phyloP scores from a whole-genome alignment of 371 early-diverging fungal genomes.

The Phascolomyces articulosus region DNA sequence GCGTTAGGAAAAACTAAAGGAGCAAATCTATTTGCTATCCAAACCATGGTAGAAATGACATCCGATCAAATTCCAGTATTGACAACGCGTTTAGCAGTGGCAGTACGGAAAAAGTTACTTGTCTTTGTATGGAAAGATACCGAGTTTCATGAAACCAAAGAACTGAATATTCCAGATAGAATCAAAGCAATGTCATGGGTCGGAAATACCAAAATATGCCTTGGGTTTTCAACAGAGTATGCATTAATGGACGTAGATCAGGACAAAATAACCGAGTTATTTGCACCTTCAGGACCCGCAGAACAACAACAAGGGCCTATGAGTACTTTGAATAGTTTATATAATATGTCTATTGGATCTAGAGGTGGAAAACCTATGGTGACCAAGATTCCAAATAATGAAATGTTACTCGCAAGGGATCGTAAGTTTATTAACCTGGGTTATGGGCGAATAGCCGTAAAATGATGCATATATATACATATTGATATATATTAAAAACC shows the following conservation, averaged over 20 bases:
- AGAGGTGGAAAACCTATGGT: constrained; percentile 71
- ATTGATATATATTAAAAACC: too few species aligned
- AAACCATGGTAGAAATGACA: constrained; percentile 70
- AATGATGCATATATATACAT: background rate
- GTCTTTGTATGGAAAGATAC: constrained; percentile 83
- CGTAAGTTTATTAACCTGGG: constrained; percentile 53
- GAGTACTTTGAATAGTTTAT: constrained; percentile 46
- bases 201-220: constrained; percentile 63
- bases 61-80: constrained; percentile 71
- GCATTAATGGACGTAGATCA: constrained; percentile 67
- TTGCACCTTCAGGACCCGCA: constrained; percentile 43
- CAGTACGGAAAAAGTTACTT: constrained; percentile 68
- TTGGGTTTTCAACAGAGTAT: constrained; percentile 71
- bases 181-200: constrained; percentile 76
- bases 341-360: constrained; percentile 59
- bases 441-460: too few species aligned
- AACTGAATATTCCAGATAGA: constrained; percentile 65
- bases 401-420: constrained; percentile 76
- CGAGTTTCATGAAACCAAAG: constrained; percentile 69
- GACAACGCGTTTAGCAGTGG: constrained; percentile 77
- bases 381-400: constrained; percentile 69
- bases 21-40: constrained; percentile 74
- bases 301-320: constrained; percentile 45
- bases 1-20: constrained; percentile 74
- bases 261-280: constrained; percentile 53